Evolutionary conservation across 164 flowering plant genomes (phyloP), one percentile per base, ranked within the genome.

Genomic region (Stephania yunnanensis): DNA sequence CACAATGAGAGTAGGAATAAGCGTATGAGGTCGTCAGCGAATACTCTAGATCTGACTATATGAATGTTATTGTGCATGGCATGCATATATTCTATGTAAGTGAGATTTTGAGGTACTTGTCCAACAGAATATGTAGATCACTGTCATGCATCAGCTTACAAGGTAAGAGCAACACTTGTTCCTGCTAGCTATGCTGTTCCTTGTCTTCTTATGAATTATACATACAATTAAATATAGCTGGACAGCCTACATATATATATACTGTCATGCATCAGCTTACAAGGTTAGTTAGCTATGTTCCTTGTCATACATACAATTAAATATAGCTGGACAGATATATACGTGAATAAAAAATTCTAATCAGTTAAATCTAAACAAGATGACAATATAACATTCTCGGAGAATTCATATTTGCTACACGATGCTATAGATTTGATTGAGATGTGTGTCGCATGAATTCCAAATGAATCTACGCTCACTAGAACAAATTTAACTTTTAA

Each of bases 41-140:
- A 92, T 87, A 85, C 92, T 83, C 91, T 90, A 31, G 92, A 92
- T 92, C 97, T 92, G 88, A 89, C 94, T 87, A 82, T 89, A 79
- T 89, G 93, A 89, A 89, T 83, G 5, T 15, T 58, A 15, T 12
- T 55, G 74, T 55, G 25, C 25, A 25, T 25, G 73, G 75, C 64
- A 66, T 85, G 86, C 87, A 25, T 25, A 25, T 25, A 25, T 25
- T 25, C 25, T 25, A 25, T 25, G 0, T 86, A 69, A 91, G 91
- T 89, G 93, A 90, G 93, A 91, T 86, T 82, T 83, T 85, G 89
- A 81, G 72, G 90, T 89, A 89, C 93, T 87, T 84, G 75, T 78
- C 77, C 83, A 46, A n/a, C 55, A 82, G 63, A 65, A 69, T 71
- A 70, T 50, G 70, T 55, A 46, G 63, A 70, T 73, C 53, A 20